Base-by-base conservation (phyloP, 345 rosid genomes). In the Syzygium jambos region DNA sequence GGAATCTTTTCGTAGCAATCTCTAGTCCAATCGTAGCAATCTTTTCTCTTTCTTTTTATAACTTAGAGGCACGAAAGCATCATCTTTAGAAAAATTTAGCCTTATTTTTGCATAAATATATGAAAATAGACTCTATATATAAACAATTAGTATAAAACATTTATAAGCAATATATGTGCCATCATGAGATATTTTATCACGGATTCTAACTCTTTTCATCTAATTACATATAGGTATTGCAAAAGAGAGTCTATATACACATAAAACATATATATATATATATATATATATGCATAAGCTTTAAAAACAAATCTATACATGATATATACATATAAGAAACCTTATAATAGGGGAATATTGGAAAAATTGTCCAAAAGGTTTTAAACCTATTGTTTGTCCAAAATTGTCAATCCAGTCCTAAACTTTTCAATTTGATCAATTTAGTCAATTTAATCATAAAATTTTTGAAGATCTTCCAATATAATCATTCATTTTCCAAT, bases 381-480 rank as follows among this genome's bases (percentile, higher is more conserved):
- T 9, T 34, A 73, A 73, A 73, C 11, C 11, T 19, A 34, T 34
- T 34, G 9, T 34, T 9, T 0, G 0, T 43, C 46, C 7, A 43
- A 43, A 43, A 43, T 43, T 43, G 11, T 4, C 41, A 34, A 34
- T 73, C 19, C 19, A n/a, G 13, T 30, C 14, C 17, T 0, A 61
- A 25, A 6, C 3, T 61, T 61, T 17, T 68, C 0, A 4, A 9
- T 68, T 1, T 8, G 0, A 4, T 0, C 0, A 68, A 30, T 8
- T 8, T 68, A 34, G 9, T 68, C 0, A 68, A 30, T 8, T 8
- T 68, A 34, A 5, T 68, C 5, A 1, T 9, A 34, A 34, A 34
- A 0, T 3, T 73, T 34, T 68, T 34, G 1, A 73, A 0, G 0
- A 73, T 17, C 38, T 73, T 73, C 0, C 0, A 9, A 68, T n/a